Base-by-base conservation (phyloP, 139 green algal species). In the Tetraselmis chui region DNA sequence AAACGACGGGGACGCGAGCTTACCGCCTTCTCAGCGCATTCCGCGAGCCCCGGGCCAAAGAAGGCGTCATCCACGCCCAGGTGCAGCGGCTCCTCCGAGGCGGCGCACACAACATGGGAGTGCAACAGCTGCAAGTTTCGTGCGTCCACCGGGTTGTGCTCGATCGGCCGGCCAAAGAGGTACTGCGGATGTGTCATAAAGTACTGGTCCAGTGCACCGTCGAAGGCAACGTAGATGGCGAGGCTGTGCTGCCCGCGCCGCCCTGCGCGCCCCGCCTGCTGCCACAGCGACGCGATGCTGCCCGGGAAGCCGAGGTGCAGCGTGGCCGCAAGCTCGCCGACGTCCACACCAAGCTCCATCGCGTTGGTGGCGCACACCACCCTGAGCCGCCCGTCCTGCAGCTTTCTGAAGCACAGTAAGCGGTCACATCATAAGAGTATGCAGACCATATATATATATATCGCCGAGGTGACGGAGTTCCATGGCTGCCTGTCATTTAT, bases 321-420 rank as follows among this genome's bases (percentile, higher is more conserved):
- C 0, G 96, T 99, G n/a, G 91, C 91, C 85, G 98, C 96, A 26
- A 99, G 88, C 5, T 81, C 81, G n/a, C 96, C 96, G 27, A 99
- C 90, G 87, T 99, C 96, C 5, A 99, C 90, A 1, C 96, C 96
- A 80, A 99, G 91, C 86, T 99, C 96, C 45, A 99, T 85, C 0
- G 96, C 96, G 81, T 98, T 98, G 75, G 96, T 99, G 83, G 96
- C 95, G 0, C 93, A 94, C 67, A 99, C 92, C 2, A 82, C 93
- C 30, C 84, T 79, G 29, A 98, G 85, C 2, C 77, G 31, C 2
- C 92, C 92, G 25, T 76, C 78, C 30, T 90, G 88, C 77, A 97
- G 87, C 1, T 86, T 89, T 28, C 76, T 79, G 76, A n/a, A n/a
- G n/a, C n/a, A n/a, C n/a, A n/a, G n/a, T n/a, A n/a, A n/a, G n/a